A percentile compares a stretch with the other conserved stretches of the same genome.
Conservation (phyloP, 2,329 filamentous ascomycete species). For the Metarhizium guizhouense region DNA sequence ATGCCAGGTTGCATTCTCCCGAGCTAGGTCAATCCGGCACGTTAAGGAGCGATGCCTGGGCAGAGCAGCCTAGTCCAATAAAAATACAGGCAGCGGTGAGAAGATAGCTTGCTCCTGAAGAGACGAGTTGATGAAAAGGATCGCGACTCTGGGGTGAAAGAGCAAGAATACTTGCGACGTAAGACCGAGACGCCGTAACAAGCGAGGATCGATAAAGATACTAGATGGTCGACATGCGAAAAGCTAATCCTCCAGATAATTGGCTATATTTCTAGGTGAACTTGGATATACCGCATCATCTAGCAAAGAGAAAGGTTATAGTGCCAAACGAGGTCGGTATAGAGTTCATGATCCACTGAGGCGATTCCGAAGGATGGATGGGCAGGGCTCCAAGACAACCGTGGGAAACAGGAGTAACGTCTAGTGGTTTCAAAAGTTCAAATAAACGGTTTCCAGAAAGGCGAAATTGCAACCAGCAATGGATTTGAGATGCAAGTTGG, state of each 20-base stretch:
- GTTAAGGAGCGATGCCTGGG: not conserved
- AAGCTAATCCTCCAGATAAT: not conserved
- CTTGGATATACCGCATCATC: not conserved
- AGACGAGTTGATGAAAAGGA: not conserved
- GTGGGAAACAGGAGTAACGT: not conserved
- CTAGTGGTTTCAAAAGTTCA: too few species aligned
- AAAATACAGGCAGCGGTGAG: not conserved
- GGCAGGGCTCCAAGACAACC: not conserved
- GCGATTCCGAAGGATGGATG: not conserved
- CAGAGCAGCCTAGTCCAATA: not conserved
- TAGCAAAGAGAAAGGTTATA: not conserved
- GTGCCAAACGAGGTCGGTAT: not conserved
- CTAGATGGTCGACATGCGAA: not conserved
- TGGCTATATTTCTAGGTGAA: not conserved
- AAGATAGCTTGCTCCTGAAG: not conserved
- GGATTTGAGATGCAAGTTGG: not conserved
- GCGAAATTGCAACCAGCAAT: not conserved
- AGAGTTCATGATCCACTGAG: not conserved
- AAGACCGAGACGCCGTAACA: not conserved
- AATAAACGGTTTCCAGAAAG: too few species aligned
- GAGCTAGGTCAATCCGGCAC: not conserved
- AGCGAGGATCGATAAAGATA: not conserved
- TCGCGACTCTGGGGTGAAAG: not conserved
- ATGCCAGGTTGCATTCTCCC: not conserved
- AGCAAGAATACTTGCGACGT: not conserved